Evolutionary conservation across 345 rosid species (phyloP).

Genomic region (Sisymbrium irio): DNA sequence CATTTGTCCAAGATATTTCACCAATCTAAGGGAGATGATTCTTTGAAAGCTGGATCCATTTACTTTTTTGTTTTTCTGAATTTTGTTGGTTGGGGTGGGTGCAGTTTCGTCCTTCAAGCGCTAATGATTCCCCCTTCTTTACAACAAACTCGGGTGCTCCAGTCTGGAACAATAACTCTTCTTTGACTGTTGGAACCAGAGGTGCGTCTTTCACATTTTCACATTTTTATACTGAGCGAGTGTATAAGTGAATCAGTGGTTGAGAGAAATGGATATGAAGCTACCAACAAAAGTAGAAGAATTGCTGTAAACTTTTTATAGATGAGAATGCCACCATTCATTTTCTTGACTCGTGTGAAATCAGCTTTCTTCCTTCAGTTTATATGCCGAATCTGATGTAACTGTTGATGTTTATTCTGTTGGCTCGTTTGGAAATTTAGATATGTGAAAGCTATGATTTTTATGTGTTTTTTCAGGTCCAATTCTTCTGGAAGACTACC

Average conservation of each 20-base stretch:
- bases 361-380: slow-evolving; percentile 1
- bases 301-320: neutral
- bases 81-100: neutral
- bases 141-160: slow-evolving; percentile 45
- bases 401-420: neutral
- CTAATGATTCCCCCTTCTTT: slow-evolving; percentile 30
- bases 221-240: neutral
- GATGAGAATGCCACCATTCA: neutral
- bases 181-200: slow-evolving; percentile 40
- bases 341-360: neutral
- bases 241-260: too few relatives aligned
- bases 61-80: neutral
- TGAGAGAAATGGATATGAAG: too few relatives aligned
- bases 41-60: neutral
- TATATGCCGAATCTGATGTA: neutral
- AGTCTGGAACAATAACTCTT: slow-evolving; percentile 38
- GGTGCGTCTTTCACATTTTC: slow-evolving; percentile 8
- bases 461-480: slow-evolving; percentile 58
- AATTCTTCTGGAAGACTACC: slow-evolving; percentile 93
- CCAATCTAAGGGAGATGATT: neutral
- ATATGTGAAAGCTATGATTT: neutral
- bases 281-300: neutral
- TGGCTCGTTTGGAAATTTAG: neutral
- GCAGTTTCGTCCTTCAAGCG: slow-evolving; percentile 36
- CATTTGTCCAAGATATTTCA: neutral